Conservation (phyloP, 108 stramenopile species). For the Chaetoceros tenuissimus region DNA sequence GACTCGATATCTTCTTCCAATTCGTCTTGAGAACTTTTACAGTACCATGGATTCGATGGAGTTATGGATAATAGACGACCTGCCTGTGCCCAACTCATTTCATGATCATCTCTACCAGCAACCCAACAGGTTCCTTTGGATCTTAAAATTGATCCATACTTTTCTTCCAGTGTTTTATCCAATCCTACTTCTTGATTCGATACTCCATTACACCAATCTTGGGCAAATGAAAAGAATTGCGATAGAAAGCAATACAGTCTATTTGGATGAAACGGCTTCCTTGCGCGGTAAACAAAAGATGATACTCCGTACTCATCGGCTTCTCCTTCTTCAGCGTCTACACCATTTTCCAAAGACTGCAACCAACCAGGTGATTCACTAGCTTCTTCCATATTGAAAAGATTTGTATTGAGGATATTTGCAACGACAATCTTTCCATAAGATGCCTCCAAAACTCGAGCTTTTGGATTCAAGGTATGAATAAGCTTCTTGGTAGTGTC, state of each 20-base stretch:
- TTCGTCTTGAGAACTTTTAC: conserved; percentile 6
- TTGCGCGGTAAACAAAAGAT: not conserved
- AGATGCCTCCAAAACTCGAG: conserved; percentile 10
- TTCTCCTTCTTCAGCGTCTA: not conserved
- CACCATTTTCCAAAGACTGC: conserved; percentile 1
- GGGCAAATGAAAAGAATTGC: not conserved
- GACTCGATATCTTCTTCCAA: conserved; percentile 30
- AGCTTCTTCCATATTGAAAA: conserved; percentile 58
- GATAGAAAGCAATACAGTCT: not conserved
- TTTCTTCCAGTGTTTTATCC: not conserved
- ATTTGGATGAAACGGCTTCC: not conserved
- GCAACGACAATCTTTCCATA: conserved; percentile 22
- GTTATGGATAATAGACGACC: conserved; percentile 30
- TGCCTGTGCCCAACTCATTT: conserved; percentile 43
- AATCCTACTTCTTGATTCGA: not conserved
- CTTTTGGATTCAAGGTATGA: conserved; percentile 17
- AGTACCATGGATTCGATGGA: conserved; percentile 40
- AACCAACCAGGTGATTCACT: conserved; percentile 55
- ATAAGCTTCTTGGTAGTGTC: conserved; percentile 4
- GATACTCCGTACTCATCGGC: conserved; percentile 8
- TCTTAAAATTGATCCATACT: conserved; percentile 20
- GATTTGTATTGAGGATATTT: conserved; percentile 48
- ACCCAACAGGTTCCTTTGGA: conserved; percentile 76
- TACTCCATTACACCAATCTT: not conserved
- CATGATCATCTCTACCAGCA: conserved; percentile 31